Evolutionary conservation across 768 basidiomycete genomes (phyloP), one percentile per base, ranked within the genome.

Genomic region (Daedalea quercina): DNA sequence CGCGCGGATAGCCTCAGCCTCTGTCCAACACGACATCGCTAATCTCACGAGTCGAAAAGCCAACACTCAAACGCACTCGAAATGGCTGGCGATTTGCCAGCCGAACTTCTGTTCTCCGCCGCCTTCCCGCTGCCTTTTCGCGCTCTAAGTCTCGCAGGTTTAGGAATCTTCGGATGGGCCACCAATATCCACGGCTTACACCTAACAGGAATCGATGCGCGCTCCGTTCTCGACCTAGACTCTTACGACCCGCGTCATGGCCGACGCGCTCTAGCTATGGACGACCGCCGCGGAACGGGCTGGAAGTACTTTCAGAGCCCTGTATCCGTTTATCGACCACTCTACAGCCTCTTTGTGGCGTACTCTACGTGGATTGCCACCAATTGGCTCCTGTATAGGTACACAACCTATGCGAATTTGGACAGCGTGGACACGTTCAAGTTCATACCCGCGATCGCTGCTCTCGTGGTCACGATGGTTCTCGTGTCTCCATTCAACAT

Each of bases 41-140:
- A 31, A 31, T 31, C 11, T 6, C 28, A 4, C 28, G n/a, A n/a
- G n/a, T 31, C 28, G 28, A 31, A 31, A 31, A 40, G 37, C 37
- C 6, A 3, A 15, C 7, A 6, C 3, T 15, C 37, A 40, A 40
- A 3, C 13, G 15, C 19, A 17, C 34, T 17, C 19, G 15, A 15
- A 43, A 76, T 75, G 74, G 59, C 66, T 47, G 53, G 59, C 53
- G 42, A 65, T 54, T 60, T 60, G 41, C 57, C 60, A 50, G 60
- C 70, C 57, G 78, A 81, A 56, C 65, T 75, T 44, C 69, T 75
- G 42, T 73, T 81, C 53, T 75, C 80, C 50, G 72, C 76, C 34
- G 70, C 71, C 19, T 88, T 95, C 65, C 95, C 96, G 11, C 77
- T 99, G 1, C 95, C 96, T 0, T 97, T 93, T 66, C 88, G 96